Percentiles rank a stretch among this genome's conserved stretches.
Conservation (phyloP, 108 stramenopile genomes). For the Cyclotella kingstonii region DNA sequence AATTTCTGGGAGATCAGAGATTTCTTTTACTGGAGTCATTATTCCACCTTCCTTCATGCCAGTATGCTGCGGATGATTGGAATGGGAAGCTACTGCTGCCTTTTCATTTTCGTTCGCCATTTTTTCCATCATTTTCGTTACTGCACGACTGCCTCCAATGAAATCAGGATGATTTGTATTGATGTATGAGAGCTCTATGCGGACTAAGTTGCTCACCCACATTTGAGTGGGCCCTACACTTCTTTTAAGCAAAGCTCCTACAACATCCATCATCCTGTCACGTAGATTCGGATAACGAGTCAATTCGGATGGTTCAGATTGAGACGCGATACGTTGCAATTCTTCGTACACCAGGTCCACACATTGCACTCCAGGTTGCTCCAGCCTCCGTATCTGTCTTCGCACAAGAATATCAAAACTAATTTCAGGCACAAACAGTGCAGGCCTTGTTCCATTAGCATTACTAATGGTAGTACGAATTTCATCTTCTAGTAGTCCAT, state of each 20-base stretch:
- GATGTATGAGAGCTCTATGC: constrained; percentile 95
- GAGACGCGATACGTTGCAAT: constrained; percentile 87
- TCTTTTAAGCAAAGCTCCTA: constrained; percentile 65
- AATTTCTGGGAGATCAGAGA: not conserved
- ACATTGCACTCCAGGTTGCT: constrained; percentile 93
- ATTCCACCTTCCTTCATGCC: constrained; percentile 11
- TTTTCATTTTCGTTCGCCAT: constrained; percentile 65
- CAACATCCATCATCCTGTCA: constrained; percentile 90
- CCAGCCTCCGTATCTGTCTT: constrained; percentile 90
- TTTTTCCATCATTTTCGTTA: constrained; percentile 81
- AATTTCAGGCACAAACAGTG: constrained; percentile 96
- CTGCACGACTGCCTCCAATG: constrained; percentile 91
- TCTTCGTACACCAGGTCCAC: constrained; percentile 96
- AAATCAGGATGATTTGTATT: constrained; percentile 99
- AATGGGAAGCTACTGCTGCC: constrained; percentile 14
- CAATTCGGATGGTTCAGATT: constrained; percentile 87
- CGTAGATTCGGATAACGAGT: constrained; percentile 87
- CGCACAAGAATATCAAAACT: constrained; percentile 94
- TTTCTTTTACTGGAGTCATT: constrained; percentile 37
- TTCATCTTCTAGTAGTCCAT: constrained; percentile 93
- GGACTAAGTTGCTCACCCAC: constrained; percentile 94
- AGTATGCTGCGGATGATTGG: constrained; percentile 18
- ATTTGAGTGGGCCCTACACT: constrained; percentile 85
- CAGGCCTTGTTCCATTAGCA: constrained; percentile 92
- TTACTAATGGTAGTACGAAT: constrained; percentile 96